Percentiles rank a stretch among this genome's conserved stretches.
phyloP scores from a whole-genome alignment of 129 eudicot species.

The Scalesia atractyloides region DNA sequence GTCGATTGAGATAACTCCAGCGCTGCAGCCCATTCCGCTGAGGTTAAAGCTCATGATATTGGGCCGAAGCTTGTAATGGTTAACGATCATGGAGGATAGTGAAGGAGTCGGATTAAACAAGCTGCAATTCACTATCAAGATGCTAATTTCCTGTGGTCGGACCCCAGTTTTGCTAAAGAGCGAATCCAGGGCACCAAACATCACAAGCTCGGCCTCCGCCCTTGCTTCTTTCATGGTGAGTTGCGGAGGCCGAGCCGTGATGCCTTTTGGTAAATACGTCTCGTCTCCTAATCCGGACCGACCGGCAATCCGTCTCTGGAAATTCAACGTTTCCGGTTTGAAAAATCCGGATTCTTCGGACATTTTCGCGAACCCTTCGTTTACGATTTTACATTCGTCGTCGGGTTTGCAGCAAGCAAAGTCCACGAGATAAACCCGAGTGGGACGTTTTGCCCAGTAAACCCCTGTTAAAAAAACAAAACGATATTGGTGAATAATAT shows the following conservation, averaged over 20 bases:
- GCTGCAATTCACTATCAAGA: slow-evolving; percentile 6
- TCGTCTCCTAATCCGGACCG: not conserved
- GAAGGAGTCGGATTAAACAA: slow-evolving; percentile 10
- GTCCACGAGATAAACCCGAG: not conserved
- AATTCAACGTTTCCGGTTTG: not conserved
- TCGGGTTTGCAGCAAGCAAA: slow-evolving; percentile 1
- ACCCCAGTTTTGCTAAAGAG: not conserved
- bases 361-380: not conserved
- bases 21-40: slow-evolving; percentile 8
- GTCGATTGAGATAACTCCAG: not conserved
- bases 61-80: slow-evolving; percentile 10
- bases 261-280: not conserved
- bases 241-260: slow-evolving; percentile 6
- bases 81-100: slow-evolving; percentile 3
- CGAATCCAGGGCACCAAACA: slow-evolving; percentile 1
- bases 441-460: not conserved
- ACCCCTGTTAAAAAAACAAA: not conserved
- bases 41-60: slow-evolving; percentile 7
- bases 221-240: slow-evolving; percentile 5
- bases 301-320: not conserved
- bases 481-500: too few species aligned
- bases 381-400: not conserved
- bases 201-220: slow-evolving; percentile 4
- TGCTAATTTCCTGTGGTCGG: not conserved
- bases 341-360: not conserved